Evolutionary conservation across 768 basidiomycete species (phyloP), one percentile per base, ranked within the genome.

Genomic region (Termitomyces sp.): DNA sequence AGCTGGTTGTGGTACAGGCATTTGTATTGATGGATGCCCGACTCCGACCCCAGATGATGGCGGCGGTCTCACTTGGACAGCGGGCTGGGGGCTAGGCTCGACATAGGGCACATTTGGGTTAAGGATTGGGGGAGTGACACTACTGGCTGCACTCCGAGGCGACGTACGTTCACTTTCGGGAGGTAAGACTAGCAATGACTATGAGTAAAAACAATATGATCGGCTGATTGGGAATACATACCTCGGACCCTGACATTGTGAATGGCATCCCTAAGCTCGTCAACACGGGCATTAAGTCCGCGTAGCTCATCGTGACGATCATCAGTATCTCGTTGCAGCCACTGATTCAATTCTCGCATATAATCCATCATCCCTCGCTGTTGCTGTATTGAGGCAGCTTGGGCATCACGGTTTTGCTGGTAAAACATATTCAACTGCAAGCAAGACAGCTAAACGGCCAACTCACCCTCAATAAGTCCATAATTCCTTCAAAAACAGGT

Each of bases 291-390:
- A 43, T 81, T 74, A 8, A 94, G 81, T 9, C 80, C 82, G 17
- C 78, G 78, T 40, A 93, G 70, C 65, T 92, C 91, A 3, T 80
- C 75, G 59, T 90, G 90, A 23, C 91, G 84, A 68, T 91, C 89
- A 46, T 79, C 77, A 0, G 91, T 89, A 67, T 94, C 91, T 35
- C 84, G 79, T 55, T 79, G 84, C 15, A 94, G 72, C 91, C 91
- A 94, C 35, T 82, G 79, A 60, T 93, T 94, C 33, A 93, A 72
- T 1, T 77, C 80, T 48, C 80, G 66, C 81, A 94, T 85, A 62
- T 94, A 92, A 52, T 86, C 74, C 81, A 89, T 89, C 50, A 91
- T 72, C 66, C 89, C 88, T 40, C 88, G 79, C 61, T 89, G 89
- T 64, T 92, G 89, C 47, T 88, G 85, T 14, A 91, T 79, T 28